Conservation (phyloP, 352 stramenopile genomes). For the Pythium brachiatum region DNA sequence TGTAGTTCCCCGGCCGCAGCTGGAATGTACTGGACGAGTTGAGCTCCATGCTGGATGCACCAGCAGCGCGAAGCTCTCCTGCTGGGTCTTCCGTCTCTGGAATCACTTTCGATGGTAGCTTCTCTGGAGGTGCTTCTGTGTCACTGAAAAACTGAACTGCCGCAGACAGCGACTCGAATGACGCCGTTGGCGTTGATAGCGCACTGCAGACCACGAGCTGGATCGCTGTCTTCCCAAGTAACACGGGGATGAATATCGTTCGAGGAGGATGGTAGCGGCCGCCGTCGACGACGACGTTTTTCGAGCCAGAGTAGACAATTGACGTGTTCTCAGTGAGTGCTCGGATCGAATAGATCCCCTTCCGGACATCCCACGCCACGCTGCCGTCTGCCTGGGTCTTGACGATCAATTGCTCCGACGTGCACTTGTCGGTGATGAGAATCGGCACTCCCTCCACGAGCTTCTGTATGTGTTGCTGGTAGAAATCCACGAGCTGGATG, state of each 20-base stretch:
- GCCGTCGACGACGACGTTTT: conserved; percentile 65
- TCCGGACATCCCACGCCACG: conserved; percentile 51
- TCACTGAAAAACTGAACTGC: conserved; percentile 1
- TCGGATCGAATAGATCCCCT: conserved; percentile 59
- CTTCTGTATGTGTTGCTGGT: conserved; percentile 42
- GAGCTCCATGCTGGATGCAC: conserved; percentile 14
- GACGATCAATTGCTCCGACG: conserved; percentile 39
- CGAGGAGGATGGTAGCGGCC: conserved; percentile 44
- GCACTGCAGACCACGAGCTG: conserved; percentile 15
- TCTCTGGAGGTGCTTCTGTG: neutral
- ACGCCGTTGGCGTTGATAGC: neutral
- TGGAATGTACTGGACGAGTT: conserved; percentile 33
- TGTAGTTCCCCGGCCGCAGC: conserved; percentile 44
- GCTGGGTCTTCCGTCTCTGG: neutral
- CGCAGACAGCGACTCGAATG: neutral
- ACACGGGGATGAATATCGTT: conserved; percentile 53
- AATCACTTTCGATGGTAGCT: neutral
- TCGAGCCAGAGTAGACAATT: conserved; percentile 65
- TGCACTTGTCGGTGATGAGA: conserved; percentile 57
- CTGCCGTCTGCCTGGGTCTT: conserved; percentile 40
- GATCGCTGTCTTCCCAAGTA: conserved; percentile 52
- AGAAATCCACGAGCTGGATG: conserved; percentile 71
- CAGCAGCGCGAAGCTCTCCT: neutral
- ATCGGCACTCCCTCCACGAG: conserved; percentile 45
- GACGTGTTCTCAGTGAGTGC: conserved; percentile 50